Evolutionary conservation across 2,329 filamentous ascomycete species (phyloP), one percentile per base, ranked within the genome.

Genomic region (Trichoderma sp.): DNA sequence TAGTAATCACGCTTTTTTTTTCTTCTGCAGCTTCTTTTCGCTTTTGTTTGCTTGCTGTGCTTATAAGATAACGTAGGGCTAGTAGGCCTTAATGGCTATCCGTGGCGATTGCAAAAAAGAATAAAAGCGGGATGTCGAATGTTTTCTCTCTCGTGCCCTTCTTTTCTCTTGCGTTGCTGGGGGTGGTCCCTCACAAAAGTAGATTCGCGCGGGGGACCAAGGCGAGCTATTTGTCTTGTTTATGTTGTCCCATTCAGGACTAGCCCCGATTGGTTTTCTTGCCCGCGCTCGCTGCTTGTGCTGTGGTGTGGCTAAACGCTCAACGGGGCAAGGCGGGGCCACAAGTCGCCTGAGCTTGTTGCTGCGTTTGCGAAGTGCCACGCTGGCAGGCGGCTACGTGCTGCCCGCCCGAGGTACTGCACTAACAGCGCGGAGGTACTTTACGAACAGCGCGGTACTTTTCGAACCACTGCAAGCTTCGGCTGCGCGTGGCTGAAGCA

Each of bases 221-320:
- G 65, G 35, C 59, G 59, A 59, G 45, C 59, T 71, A 63, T 75
- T 66, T 74, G 75, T 76, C 75, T 76, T 76, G 75, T 76, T 76
- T 76, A 76, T 76, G 71, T 75, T 75, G 71, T 74, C 66, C 56
- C n/a, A 18, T 68, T 75, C 72, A 38, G 74, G 74, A 72, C 62
- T 74, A 74, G 72, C 12, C 67, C 18, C 67, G 35, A 62, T 60
- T 60, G 8, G 16, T 31, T 27, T 14, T n/a, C 16, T n/a, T 27
- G 27, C 27, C 27, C 27, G 27, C 27, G 27, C 27, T 27, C 27
- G 27, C 27, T 27, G 27, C 27, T 27, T 27, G 27, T 24, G n/a
- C 41, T 27, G 64, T 21, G 27, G 41, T 75, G 74, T 71, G 73
- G 66, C 66, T 69, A 45, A 71, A 35, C n/a, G 69, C 38, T 63